Evolutionary conservation across 2,329 filamentous ascomycete genomes (phyloP), one percentile per base, ranked within the genome.

Genomic region (Davidsoniella neocaledoniae): DNA sequence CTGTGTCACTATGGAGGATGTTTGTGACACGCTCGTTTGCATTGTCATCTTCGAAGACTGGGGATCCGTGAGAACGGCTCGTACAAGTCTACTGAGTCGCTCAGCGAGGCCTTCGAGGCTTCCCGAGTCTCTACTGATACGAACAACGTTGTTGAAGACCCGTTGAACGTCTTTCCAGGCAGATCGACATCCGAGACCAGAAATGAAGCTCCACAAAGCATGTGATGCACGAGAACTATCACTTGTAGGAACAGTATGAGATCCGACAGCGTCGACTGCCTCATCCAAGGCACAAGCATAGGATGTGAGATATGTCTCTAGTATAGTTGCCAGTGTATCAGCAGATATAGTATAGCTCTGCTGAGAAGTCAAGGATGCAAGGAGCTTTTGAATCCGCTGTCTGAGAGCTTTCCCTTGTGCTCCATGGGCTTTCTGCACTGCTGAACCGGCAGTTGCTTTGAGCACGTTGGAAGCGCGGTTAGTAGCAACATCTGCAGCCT

Each of bases 321-420:
- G 71, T 5, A 96, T 70, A 6, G 79, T 65, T 0, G 83, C 77
- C 29, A 96, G 64, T 0, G 80, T 86, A 1, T 84, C 86, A 0
- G 94, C 86, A 0, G 88, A 94, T 44, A 88, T 79, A 0, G 82
- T 79, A 61, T 96, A 96, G 61, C 94, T 86, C 6, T 73, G 76
- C 47, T 83, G 78, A 58, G 85, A 74, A 6, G 84, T 74, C 12
- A 96, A 72, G 38, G 83, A 84, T 12, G 76, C 57, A 3, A 96
- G 90, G 46, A 96, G 67, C 5, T 88, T 79, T 56, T 79, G 72
- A 5, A 90, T 59, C 50, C 96, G 65, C 0, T 83, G 79, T 39
- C 85, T 73, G 51, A 77, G 79, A 58, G 93, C 81, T 3, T 83
- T 77, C 2, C 82, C 81, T 0, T 72, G 70, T 3, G 90, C 61